Percentiles rank a stretch among this genome's conserved stretches.
phyloP scores from a whole-genome alignment of 768 basidiomycete species.

The Phanerodontia chrysosporium region DNA sequence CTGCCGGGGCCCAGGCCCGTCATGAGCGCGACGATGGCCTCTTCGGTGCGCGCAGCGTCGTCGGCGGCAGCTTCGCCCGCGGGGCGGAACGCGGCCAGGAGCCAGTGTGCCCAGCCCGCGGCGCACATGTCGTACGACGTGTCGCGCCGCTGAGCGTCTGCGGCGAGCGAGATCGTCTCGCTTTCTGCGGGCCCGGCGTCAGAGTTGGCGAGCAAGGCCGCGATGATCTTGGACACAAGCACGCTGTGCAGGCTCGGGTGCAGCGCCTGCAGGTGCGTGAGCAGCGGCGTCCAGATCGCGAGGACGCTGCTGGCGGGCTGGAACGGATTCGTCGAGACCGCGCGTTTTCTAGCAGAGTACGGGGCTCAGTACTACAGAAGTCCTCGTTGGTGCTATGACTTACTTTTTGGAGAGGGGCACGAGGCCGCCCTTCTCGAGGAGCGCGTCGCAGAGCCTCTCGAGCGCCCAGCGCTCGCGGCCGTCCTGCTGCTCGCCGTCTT shows the following conservation, averaged over 20 bases:
- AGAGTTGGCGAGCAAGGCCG: slow-evolving; percentile 22
- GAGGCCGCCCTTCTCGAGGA: slow-evolving; percentile 69
- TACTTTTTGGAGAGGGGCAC: slow-evolving; percentile 86
- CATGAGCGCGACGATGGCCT: slow-evolving; percentile 42
- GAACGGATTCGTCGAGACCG: slow-evolving; percentile 36
- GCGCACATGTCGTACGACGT: slow-evolving; percentile 53
- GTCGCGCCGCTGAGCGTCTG: slow-evolving; percentile 27
- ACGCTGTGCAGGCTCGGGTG: slow-evolving; percentile 52
- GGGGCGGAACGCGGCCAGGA: slow-evolving; percentile 32
- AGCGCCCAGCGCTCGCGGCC: slow-evolving; percentile 62
- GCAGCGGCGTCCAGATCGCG: slow-evolving; percentile 63
- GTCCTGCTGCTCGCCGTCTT: slow-evolving; percentile 37
- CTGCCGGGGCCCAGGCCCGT: slow-evolving; percentile 41
- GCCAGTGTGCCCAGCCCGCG: slow-evolving; percentile 70
- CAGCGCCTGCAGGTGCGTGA: slow-evolving; percentile 50
- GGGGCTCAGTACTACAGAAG: background rate
- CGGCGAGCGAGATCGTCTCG: slow-evolving; percentile 13
- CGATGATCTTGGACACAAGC: slow-evolving; percentile 43
- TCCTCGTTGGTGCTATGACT: slow-evolving; percentile 15
- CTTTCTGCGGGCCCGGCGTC: background rate
- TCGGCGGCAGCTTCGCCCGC: slow-evolving; percentile 28
- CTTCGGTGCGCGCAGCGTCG: slow-evolving; percentile 34
- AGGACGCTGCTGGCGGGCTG: slow-evolving; percentile 48
- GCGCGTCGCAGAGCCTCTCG: slow-evolving; percentile 58
- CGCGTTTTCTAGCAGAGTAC: slow-evolving; percentile 38